A percentile compares a stretch with the other conserved stretches of the same genome.
Evolutionary conservation across 2,329 filamentous ascomycete species (phyloP).

Genomic region (Coniochaeta sp.): DNA sequence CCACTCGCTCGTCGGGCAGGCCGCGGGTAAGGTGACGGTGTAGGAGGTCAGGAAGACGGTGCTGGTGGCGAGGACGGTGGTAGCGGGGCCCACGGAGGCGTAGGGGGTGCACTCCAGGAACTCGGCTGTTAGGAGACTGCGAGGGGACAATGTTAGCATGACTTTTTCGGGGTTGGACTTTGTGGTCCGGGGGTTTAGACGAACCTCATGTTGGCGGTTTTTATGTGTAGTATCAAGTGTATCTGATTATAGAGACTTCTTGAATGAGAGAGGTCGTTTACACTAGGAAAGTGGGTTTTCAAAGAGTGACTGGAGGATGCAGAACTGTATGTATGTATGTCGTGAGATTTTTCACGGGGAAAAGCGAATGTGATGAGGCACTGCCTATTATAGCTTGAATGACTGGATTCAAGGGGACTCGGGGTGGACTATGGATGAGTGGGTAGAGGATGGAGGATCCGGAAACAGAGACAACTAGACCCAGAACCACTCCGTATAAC

Average conservation of each 20-base stretch:
- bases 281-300: not conserved
- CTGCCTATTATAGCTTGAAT: conserved; percentile 4
- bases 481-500: too few species aligned
- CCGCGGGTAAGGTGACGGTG: conserved; percentile 27
- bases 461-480: too few species aligned
- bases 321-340: not conserved
- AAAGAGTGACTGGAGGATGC: conserved; percentile 1
- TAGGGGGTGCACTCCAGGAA: conserved; percentile 4
- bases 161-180: too few species aligned
- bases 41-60: conserved; percentile 28
- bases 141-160: not conserved
- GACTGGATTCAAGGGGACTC: not conserved
- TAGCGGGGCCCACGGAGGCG: not conserved
- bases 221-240: conserved; percentile 1
- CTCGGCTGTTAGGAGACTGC: not conserved
- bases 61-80: too few species aligned
- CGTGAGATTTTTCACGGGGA: not conserved
- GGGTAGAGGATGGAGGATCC: too few species aligned
- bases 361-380: conserved; percentile 3
- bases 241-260: not conserved
- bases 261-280: not conserved
- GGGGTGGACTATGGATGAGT: too few species aligned
- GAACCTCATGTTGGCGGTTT: conserved; percentile 12
- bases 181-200: not conserved
- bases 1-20: conserved; percentile 30